Evolutionary conservation across 2,329 filamentous ascomycete species (phyloP), one percentile per base, ranked within the genome.

Genomic region (Aspergillus puulaauensis): DNA sequence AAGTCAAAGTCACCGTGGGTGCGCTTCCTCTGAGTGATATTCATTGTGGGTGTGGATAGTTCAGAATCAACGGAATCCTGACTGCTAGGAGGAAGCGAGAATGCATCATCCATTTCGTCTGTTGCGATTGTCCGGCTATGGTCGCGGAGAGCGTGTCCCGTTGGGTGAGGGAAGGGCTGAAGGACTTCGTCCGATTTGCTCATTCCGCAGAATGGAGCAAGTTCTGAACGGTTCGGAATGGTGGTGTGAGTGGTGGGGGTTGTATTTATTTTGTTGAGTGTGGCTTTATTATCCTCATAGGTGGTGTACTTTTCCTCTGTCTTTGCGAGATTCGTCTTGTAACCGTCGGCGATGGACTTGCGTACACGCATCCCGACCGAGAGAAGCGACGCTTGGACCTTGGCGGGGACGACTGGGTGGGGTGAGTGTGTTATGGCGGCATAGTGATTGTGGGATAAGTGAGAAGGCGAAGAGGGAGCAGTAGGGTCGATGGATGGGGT

Each of bases 311-410:
- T 61, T 21, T 61, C 35, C 14, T 37, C 56, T 39, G 64, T 62
- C 67, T 66, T 75, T 62, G 68, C 66, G 44, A 60, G 64, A 52
- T 67, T 68, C 31, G 90, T 96, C 79, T 96, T 96, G 82, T 97
- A 97, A 59, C 93, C 93, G 72, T 97, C 93, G 0, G 91, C 89
- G 7, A 98, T 90, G 11, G 90, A 90, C 78, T 98, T 98, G 71
- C 93, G 89, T 51, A 98, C 84, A 23, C 93, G 88, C 92, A 97
- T 97, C 68, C 93, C 93, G 63, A 98, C 93, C 67, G 84, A 90
- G 43, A 97, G 81, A n/a, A 98, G 86, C 61, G 90, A 90, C 37
- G 92, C 83, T 75, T 96, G 91, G 33, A 96, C 82, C 7, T 80
- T 80, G 23, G 82, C 75, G 1, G 90, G 86, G 14, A 93, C 79